A percentile compares a stretch with the other conserved stretches of the same genome.
Conservation (phyloP, 176 grass and related monocot species). For the Zoysia pacifica region DNA sequence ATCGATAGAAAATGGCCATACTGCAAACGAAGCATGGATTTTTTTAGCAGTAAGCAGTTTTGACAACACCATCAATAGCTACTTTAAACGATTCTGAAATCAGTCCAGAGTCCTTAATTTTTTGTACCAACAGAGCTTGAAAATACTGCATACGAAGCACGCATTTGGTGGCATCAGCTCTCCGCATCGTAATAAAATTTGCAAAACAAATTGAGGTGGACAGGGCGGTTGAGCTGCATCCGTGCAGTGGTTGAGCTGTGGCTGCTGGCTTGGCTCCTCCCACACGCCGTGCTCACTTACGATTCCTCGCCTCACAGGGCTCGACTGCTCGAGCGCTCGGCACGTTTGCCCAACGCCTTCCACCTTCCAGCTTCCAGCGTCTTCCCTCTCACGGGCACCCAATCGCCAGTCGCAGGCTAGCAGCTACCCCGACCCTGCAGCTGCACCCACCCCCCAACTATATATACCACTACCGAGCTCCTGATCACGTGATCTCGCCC, state of each 20-base stretch:
- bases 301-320: neutral
- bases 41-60: too few relatives aligned
- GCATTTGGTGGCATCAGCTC: neutral
- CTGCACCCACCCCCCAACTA: slow-evolving; percentile 5
- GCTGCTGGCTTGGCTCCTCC: neutral
- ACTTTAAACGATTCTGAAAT: too few relatives aligned
- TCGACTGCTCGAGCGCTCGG: neutral
- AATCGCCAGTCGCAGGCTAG: slow-evolving; percentile 31
- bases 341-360: slow-evolving; percentile 56
- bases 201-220: neutral
- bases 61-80: too few relatives aligned
- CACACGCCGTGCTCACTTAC: neutral
- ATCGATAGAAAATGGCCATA: too few relatives aligned
- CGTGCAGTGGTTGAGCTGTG: slow-evolving; percentile 48
- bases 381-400: slow-evolving; percentile 35
- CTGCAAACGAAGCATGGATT: too few relatives aligned
- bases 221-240: slow-evolving; percentile 26
- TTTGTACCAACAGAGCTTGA: too few relatives aligned
- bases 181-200: too few relatives aligned
- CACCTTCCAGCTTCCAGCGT: slow-evolving; percentile 59
- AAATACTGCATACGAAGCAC: neutral
- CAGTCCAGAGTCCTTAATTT: too few relatives aligned
- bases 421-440: slow-evolving; percentile 20
- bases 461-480: slow-evolving; percentile 33
- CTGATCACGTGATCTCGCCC: neutral